Evolutionary conservation across 2,329 filamentous ascomycete genomes (phyloP).

Genomic region (Xylaria sp.): DNA sequence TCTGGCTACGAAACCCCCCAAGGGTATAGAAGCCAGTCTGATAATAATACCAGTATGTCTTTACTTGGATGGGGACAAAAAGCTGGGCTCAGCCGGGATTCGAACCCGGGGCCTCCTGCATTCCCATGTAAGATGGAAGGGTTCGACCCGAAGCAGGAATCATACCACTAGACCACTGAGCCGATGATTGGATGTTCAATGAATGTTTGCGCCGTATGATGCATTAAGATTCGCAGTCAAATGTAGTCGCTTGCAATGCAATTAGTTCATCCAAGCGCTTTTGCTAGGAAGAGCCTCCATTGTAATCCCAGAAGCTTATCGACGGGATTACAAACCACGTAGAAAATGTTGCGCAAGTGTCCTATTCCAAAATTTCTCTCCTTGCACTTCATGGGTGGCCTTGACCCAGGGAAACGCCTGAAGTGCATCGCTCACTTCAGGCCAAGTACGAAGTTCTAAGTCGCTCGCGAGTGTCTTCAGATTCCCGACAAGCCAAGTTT

Average conservation of each 20-base stretch:
- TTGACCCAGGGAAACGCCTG: conserved; percentile 31
- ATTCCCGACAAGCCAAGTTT: conserved; percentile 28
- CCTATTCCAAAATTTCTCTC: conserved; percentile 27
- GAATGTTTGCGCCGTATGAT: too few species aligned
- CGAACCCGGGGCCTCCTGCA: conserved; percentile 42
- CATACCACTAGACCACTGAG: conserved; percentile 39
- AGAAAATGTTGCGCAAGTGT: conserved; percentile 2
- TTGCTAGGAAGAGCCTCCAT: background rate
- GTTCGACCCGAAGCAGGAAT: conserved; percentile 37
- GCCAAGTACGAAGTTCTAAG: conserved; percentile 25
- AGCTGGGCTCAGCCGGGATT: conserved; percentile 43
- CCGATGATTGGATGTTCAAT: conserved; percentile 19
- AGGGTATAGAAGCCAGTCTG: background rate
- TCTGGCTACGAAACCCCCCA: too few species aligned
- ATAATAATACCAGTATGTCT: background rate
- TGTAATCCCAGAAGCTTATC: background rate
- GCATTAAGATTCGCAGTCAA: too few species aligned
- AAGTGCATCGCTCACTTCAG: conserved; percentile 20
- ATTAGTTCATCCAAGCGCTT: background rate
- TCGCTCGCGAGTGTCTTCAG: conserved; percentile 14
- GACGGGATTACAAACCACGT: background rate
- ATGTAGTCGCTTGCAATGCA: background rate
- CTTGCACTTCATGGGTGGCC: conserved; percentile 25
- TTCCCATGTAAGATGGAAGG: conserved; percentile 39
- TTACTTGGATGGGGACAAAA: background rate